Percentiles rank a stretch among this genome's conserved stretches.
phyloP scores from a whole-genome alignment of 2,329 filamentous ascomycete genomes.

The Sclerotinia glacialis region DNA sequence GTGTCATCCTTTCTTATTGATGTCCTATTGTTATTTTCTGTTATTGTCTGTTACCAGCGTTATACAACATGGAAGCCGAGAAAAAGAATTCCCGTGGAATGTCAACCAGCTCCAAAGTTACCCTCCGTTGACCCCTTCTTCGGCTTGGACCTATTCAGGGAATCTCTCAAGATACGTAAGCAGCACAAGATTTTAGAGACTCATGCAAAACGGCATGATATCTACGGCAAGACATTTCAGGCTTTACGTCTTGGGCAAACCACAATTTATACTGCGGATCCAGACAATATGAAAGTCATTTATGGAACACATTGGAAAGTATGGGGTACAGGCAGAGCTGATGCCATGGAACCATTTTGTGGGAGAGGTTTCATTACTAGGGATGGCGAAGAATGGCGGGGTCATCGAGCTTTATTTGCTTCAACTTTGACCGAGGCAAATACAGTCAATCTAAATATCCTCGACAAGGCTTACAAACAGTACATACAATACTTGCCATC shows the following conservation, averaged over 20 bases:
- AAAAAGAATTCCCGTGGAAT: not conserved
- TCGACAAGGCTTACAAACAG: not conserved
- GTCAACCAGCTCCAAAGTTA: not conserved
- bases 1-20: not conserved
- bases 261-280: slow-evolving; percentile 1
- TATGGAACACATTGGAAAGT: slow-evolving; percentile 1
- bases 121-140: not conserved
- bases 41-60: not conserved
- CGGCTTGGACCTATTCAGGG: slow-evolving; percentile 9
- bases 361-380: slow-evolving; percentile 16
- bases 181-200: not conserved
- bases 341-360: slow-evolving; percentile 12
- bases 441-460: not conserved
- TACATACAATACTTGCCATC: not conserved
- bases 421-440: slow-evolving; percentile 8
- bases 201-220: not conserved
- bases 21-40: not conserved
- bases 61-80: not conserved
- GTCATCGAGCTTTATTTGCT: not conserved
- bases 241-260: not conserved
- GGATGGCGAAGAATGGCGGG: slow-evolving; percentile 15
- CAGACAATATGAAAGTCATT: slow-evolving; percentile 7
- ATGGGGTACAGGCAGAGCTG: slow-evolving; percentile 5
- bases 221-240: slow-evolving; percentile 3
- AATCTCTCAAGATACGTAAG: not conserved